Evolutionary conservation across 345 rosid species (phyloP).

Genomic region (Salix brachista): DNA sequence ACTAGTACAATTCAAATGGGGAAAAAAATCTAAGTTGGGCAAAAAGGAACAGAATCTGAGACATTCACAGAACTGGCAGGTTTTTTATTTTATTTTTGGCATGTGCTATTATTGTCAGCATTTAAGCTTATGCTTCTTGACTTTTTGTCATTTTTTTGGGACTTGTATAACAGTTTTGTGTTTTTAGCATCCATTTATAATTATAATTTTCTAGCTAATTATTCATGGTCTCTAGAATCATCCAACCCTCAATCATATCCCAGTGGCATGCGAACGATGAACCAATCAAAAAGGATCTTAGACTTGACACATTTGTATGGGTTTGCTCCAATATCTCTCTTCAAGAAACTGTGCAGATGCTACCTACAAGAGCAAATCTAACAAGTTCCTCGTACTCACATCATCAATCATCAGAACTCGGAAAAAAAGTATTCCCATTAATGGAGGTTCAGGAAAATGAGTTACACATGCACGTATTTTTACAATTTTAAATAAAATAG

Average conservation of each 20-base stretch:
- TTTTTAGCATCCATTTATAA: neutral
- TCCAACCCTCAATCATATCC: neutral
- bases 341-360: neutral
- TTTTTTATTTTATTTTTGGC: neutral
- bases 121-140: neutral
- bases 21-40: neutral
- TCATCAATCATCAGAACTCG: neutral
- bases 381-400: neutral
- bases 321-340: neutral
- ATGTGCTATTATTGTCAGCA: neutral
- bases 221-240: neutral
- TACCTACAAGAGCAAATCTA: neutral
- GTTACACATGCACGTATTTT: neutral
- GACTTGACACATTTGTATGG: neutral
- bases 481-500: too few relatives aligned
- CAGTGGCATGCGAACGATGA: neutral
- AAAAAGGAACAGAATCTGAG: neutral
- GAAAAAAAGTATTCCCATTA: neutral
- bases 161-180: neutral
- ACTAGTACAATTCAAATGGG: neutral
- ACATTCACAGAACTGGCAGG: neutral
- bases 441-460: neutral
- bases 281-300: neutral
- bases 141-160: neutral
- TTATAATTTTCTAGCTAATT: neutral